Percentiles rank a stretch among this genome's conserved stretches.
Conservation (phyloP, 805 yeast genomes). For the Teunomyces kruisii region DNA sequence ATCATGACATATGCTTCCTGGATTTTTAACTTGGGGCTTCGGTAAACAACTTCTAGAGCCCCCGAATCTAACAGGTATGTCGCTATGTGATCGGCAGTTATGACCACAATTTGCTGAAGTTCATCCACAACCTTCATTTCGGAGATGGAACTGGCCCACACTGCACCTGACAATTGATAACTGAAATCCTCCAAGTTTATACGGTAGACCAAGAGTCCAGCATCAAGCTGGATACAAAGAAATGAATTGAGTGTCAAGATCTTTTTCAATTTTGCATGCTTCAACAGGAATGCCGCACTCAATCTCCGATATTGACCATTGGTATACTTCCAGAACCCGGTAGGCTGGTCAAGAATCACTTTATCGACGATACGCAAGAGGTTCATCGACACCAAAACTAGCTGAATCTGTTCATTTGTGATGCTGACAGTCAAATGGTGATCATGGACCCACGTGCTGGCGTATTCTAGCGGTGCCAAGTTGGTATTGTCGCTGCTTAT, state of each 20-base stretch:
- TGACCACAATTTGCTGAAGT: slow-evolving; percentile 2
- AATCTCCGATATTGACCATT: neutral
- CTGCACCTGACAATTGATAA: neutral
- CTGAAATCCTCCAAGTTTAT: neutral
- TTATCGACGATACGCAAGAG: neutral
- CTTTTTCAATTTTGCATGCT: neutral
- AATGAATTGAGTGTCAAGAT: neutral
- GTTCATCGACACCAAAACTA: slow-evolving; percentile 1
- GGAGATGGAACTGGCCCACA: neutral
- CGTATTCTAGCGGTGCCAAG: neutral
- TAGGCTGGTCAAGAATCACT: neutral
- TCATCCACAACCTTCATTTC: neutral
- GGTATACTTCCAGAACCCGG: slow-evolving; percentile 1
- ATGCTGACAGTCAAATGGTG: neutral
- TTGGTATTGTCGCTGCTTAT: neutral
- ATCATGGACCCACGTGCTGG: neutral
- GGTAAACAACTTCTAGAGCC: slow-evolving; percentile 5
- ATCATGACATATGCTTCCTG: slow-evolving; percentile 1
- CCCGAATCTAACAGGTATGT: slow-evolving; percentile 1
- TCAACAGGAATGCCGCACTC: neutral
- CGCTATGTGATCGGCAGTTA: slow-evolving; percentile 5
- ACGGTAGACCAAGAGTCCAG: neutral
- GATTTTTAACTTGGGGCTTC: neutral
- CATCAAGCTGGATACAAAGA: neutral
- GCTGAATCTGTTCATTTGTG: neutral